Percentiles rank a stretch among this genome's conserved stretches.
Evolutionary conservation across 352 stramenopile species (phyloP).

Genomic region (Pythium brachiatum): DNA sequence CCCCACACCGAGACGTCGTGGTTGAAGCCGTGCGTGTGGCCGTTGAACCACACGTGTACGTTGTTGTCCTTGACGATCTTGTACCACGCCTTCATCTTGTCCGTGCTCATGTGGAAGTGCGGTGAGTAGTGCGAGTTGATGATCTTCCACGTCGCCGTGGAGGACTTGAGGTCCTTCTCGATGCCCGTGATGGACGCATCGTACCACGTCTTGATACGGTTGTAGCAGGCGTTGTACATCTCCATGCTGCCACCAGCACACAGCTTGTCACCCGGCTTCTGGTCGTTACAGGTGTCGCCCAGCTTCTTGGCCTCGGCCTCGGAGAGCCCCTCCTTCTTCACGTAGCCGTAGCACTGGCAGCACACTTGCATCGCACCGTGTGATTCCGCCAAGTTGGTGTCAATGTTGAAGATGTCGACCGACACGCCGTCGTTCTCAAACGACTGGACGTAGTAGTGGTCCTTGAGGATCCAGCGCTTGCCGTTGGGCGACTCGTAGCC

Average conservation of each 20-base stretch:
- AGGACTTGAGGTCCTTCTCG: slow-evolving; percentile 64
- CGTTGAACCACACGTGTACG: slow-evolving; percentile 81
- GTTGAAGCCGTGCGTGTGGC: slow-evolving; percentile 87
- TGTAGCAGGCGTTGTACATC: slow-evolving; percentile 77
- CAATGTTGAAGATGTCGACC: slow-evolving; percentile 88
- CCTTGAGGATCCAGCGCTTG: slow-evolving; percentile 74
- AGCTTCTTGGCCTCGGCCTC: slow-evolving; percentile 50
- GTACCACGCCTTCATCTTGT: slow-evolving; percentile 90
- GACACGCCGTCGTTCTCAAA: slow-evolving; percentile 77
- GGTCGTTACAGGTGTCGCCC: slow-evolving; percentile 71
- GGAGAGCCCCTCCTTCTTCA: slow-evolving; percentile 57
- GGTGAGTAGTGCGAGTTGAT: slow-evolving; percentile 90
- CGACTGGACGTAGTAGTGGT: slow-evolving; percentile 86
- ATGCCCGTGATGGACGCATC: slow-evolving; percentile 68
- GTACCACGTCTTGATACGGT: slow-evolving; percentile 78
- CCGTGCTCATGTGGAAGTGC: slow-evolving; percentile 86
- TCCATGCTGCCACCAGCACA: slow-evolving; percentile 61
- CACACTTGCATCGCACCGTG: slow-evolving; percentile 85
- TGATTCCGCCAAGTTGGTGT: slow-evolving; percentile 85
- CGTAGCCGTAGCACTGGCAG: slow-evolving; percentile 87
- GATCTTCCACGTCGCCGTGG: slow-evolving; percentile 82
- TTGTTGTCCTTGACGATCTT: slow-evolving; percentile 73
- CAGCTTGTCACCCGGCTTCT: slow-evolving; percentile 54
- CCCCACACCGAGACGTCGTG: slow-evolving; percentile 84
- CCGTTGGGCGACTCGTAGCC: slow-evolving; percentile 79